phyloP scores from a whole-genome alignment of 2,329 filamentous ascomycete genomes.

The Trichoderma sp. region DNA sequence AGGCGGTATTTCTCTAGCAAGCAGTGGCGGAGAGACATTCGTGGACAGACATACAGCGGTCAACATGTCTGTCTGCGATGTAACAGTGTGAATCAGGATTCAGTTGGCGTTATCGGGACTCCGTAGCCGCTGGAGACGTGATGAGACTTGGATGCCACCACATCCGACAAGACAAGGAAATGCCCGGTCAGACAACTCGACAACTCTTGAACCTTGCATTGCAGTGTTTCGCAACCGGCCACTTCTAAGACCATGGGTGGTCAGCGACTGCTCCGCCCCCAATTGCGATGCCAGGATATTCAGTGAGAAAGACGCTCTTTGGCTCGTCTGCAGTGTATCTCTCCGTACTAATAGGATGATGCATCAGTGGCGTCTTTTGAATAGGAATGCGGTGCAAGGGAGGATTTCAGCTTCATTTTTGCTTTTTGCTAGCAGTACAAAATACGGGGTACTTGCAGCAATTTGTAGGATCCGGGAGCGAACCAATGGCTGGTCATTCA shows the following conservation, averaged over 20 bases:
- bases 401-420: neutral
- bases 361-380: neutral
- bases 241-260: constrained; percentile 8
- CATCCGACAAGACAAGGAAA: constrained; percentile 18
- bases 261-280: neutral
- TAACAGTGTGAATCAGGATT: neutral
- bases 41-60: neutral
- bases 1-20: neutral
- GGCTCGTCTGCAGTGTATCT: neutral
- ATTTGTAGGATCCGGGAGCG: neutral
- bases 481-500: neutral
- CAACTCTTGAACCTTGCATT: neutral
- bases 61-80: neutral
- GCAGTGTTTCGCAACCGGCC: neutral
- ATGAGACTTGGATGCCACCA: neutral
- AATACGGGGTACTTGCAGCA: neutral
- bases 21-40: neutral
- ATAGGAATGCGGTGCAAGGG: constrained; percentile 2
- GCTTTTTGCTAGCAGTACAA: neutral
- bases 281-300: neutral
- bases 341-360: neutral
- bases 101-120: neutral
- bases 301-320: neutral
- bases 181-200: neutral
- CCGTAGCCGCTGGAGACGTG: neutral